Evolutionary conservation across 148 eudicot genomes (phyloP).

Genomic region (Hydrangea macrophylla): DNA sequence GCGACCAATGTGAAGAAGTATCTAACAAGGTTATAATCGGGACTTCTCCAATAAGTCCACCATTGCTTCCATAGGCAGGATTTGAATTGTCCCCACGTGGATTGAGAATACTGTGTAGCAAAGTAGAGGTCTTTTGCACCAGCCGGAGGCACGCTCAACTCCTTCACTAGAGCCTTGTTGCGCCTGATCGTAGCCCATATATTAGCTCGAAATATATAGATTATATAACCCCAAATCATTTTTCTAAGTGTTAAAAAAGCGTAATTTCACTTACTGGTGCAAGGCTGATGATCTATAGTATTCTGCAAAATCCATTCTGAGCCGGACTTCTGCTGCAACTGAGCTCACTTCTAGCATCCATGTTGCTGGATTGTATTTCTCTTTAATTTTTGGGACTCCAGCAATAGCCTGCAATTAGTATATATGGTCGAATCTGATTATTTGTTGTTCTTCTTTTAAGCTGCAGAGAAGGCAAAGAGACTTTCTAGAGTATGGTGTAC

Average conservation of each 20-base stretch:
- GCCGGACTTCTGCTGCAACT: constrained; percentile 25
- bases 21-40: constrained; percentile 45
- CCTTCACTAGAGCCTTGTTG: constrained; percentile 37
- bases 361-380: constrained; percentile 50
- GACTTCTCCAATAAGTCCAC: constrained; percentile 51
- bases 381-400: constrained; percentile 44
- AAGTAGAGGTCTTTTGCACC: constrained; percentile 43
- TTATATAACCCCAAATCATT: background rate
- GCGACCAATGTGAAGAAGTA: constrained; percentile 32
- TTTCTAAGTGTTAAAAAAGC: background rate
- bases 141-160: constrained; percentile 30
- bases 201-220: background rate
- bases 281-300: constrained; percentile 30
- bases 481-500: constrained; percentile 14
- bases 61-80: constrained; percentile 54
- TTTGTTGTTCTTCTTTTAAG: background rate
- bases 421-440: background rate
- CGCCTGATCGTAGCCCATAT: constrained; percentile 23
- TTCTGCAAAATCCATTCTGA: constrained; percentile 36
- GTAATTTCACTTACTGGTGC: constrained; percentile 30
- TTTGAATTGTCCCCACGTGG: constrained; percentile 35
- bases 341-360: constrained; percentile 61
- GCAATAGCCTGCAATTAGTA: constrained; percentile 21
- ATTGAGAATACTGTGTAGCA: constrained; percentile 30
- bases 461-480: background rate